Base-by-base conservation (phyloP, 2,329 filamentous ascomycete genomes). In the Spiromastix sp. region DNA sequence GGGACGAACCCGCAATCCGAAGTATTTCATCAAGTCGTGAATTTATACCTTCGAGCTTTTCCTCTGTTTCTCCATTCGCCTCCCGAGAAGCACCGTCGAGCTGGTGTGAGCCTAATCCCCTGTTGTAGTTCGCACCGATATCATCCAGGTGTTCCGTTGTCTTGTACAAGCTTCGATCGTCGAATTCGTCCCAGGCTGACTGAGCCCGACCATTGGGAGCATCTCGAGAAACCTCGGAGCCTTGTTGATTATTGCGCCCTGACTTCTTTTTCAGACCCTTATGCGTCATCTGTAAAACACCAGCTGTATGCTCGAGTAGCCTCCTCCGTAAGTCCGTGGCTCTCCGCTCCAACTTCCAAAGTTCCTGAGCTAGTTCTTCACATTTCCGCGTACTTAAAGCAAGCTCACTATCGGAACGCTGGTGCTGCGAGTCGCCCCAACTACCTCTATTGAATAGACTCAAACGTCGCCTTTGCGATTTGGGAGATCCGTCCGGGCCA, bases 221-320 rank as follows among this genome's bases (percentile, higher is more conserved):
- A 29, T 57, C 38, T n/a, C n/a, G n/a, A n/a, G n/a, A n/a, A n/a
- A n/a, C n/a, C n/a, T n/a, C n/a, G n/a, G n/a, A n/a, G n/a, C n/a
- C n/a, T n/a, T n/a, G n/a, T 18, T 37, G 30, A 17, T 48, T 44
- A 13, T 40, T 45, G 20, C 60, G 60, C 33, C 67, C 61, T 5
- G 64, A 56, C 45, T 72, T 74, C 50, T 74, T 81, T 39, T 70
- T 67, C n/a, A 81, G 68, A 1, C 74, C 77, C 48, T 80, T 81
- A 59, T 96, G 87, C 6, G 87, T 93, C 57, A 93, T 73, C 54
- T 94, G 86, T 36, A 98, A 65, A 25, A 98, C 84, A 29, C 85
- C 89, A 10, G 91, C 87, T 0, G 89, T 96, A 56, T 98, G 91
- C 56, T 89, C 79, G 33, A 96, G 65, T 29, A 98, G 64, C 42